Conservation (phyloP, 306 rosid genomes). For the Cucurbita ficifolia region DNA sequence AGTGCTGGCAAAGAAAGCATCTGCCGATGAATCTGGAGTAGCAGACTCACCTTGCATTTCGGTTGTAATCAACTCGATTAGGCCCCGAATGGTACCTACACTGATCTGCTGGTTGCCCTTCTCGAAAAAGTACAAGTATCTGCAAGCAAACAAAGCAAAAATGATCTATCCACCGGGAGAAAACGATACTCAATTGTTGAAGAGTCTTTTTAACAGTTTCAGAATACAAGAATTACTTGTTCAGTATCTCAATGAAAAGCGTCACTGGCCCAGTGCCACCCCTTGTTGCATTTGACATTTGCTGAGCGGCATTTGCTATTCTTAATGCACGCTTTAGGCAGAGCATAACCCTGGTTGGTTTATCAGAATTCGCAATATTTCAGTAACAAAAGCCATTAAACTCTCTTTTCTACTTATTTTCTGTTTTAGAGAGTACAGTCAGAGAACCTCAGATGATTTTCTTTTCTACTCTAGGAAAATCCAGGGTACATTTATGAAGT, state of each 20-base stretch:
- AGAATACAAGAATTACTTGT: conserved; percentile 44
- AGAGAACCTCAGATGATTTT: neutral
- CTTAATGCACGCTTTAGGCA: conserved; percentile 87
- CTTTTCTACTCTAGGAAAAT: neutral
- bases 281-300: conserved; percentile 71
- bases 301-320: conserved; percentile 92
- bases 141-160: conserved; percentile 15
- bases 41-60: conserved; percentile 74
- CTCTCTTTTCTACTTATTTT: neutral
- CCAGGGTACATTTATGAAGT: neutral
- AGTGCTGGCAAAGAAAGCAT: conserved; percentile 84
- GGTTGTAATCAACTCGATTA: conserved; percentile 65
- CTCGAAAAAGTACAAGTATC: conserved; percentile 93
- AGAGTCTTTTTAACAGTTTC: neutral
- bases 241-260: conserved; percentile 81
- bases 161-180: neutral
- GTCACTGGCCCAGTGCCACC: conserved; percentile 73
- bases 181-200: neutral
- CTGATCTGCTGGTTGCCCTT: conserved; percentile 83
- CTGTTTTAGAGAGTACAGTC: neutral
- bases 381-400: neutral
- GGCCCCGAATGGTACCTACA: conserved; percentile 61
- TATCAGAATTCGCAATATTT: neutral
- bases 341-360: conserved; percentile 61
- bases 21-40: conserved; percentile 52